Evolutionary conservation across 192 early-diverging fungal genomes (phyloP), one percentile per base, ranked within the genome.

Genomic region (Backusella morwellensis): DNA sequence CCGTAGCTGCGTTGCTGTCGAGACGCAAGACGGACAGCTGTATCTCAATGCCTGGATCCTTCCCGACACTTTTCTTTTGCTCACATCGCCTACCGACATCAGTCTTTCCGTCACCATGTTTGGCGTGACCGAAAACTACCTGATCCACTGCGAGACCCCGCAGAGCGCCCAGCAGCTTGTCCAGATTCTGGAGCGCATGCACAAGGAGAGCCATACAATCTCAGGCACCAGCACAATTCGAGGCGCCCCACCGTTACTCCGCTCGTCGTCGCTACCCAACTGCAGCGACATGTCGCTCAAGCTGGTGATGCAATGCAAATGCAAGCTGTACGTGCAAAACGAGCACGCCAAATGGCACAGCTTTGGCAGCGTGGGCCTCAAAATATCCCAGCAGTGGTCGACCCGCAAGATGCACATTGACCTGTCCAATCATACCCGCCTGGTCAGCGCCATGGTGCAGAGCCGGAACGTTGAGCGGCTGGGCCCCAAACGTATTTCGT

Each of bases 21-120:
- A 80, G 26, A 70, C 82, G 2, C 78, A 82, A 52, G 68, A 74
- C 17, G 80, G 80, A 23, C 80, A 86, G 36, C 81, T 87, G 73
- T 75, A 86, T 77, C 76, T 90, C 73, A 90, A 88, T 74, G 85
- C 88, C 35, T 90, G 88, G 88, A 83, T 90, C 11, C 73, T 85
- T 19, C 81, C 84, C 14, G 77, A 74, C 38, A 90, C 86, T 0
- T 77, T 80, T 6, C 77, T 86, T 42, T 70, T 77, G 6, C 81
- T 73, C 15, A 80, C 83, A 11, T 81, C 85, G 0, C 73, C 78
- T 40, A 88, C 85, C 1, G 84, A 86, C 59, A 68, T 90, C 6
- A 84, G 77, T 56, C 71, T 90, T n/a, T 77, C 84, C 11, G 86
- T 80, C 12, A 68, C 56, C 41, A 82, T 52, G 78, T 82, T 71